Evolutionary conservation across 2,329 filamentous ascomycete genomes (phyloP), one percentile per base, ranked within the genome.

Genomic region (Trichoderma lentiforme): DNA sequence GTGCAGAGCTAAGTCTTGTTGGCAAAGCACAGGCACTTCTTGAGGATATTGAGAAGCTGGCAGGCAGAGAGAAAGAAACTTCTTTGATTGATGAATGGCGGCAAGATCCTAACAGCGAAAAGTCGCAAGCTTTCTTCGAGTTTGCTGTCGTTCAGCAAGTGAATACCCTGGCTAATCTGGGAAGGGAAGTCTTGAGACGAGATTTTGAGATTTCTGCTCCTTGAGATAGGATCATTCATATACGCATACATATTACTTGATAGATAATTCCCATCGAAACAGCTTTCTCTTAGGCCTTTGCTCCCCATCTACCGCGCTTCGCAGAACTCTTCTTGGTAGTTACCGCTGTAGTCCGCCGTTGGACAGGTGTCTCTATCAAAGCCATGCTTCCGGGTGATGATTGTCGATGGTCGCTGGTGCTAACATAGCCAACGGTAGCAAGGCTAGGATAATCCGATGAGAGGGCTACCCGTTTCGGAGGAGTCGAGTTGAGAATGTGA

Each of bases 91-190:
- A 79, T 34, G 77, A 79, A 5, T 88, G 87, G 84, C 79, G 76
- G 28, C 77, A 78, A 34, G 78, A 85, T 36, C 85, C 83, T 0
- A 78, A 80, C 3, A 79, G 79, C 34, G 78, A 82, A 1, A 80
- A 81, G 36, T 83, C 82, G 2, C 79, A 76, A n/a, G 76, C 79
- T 1, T 88, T 89, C 74, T 88, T 88, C 74, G 81, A 84, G 36
- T 82, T 81, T 70, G 83, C 82, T n/a, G 83, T 89, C 11, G 77
- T 87, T 26, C 79, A 83, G 70, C 85, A 86, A 36, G 77, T 89
- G 21, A 81, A 82, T 66, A 78, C 79, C n/a, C 76, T 89, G 70
- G 84, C 86, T 3, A 78, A 77, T 2, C 77, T 88, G 36, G 86
- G 86, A 1, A 76, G 83, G 18, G 81, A 81, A 18, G 76, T 87